Conservation (phyloP, 2,329 filamentous ascomycete species). For the Botrytis galanthina region DNA sequence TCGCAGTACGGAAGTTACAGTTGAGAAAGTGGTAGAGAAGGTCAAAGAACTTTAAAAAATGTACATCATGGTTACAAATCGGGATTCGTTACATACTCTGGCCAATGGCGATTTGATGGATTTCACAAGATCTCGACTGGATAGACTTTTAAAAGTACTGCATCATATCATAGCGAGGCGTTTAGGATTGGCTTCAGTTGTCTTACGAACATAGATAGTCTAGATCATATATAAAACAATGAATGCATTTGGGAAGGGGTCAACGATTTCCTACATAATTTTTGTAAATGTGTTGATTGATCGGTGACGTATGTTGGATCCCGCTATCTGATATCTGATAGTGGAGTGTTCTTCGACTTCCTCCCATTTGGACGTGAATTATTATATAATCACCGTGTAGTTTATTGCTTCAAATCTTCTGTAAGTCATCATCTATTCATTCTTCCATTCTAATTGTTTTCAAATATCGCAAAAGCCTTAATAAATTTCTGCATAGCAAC, state of each 20-base stretch:
- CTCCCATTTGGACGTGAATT: not conserved
- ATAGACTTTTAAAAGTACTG: slow-evolving; percentile 15
- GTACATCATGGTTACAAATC: not conserved
- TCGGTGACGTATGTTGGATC: slow-evolving; percentile 11
- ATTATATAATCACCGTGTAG: too few species aligned
- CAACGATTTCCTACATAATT: not conserved
- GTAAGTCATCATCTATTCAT: not conserved
- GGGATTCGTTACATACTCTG: slow-evolving; percentile 1
- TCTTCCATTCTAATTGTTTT: not conserved
- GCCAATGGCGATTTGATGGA: not conserved
- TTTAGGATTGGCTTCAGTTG: slow-evolving; percentile 21
- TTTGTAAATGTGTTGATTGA: not conserved
- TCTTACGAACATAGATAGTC: not conserved
- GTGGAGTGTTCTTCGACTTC: not conserved
- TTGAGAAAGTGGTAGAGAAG: slow-evolving; percentile 14
- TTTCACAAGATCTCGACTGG: slow-evolving; percentile 11
- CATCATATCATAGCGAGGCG: slow-evolving; percentile 28
- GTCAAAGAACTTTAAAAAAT: slow-evolving; percentile 17
- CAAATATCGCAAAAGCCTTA: not conserved
- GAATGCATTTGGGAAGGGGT: not conserved
- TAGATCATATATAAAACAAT: slow-evolving; percentile 4
- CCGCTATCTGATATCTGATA: not conserved
- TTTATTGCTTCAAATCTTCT: not conserved
- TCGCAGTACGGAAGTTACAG: slow-evolving; percentile 10
- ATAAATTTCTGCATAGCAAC: not conserved